A percentile compares a stretch with the other conserved stretches of the same genome.
Evolutionary conservation across 106 monocot species (phyloP).

Genomic region (Dendrobium officinale): DNA sequence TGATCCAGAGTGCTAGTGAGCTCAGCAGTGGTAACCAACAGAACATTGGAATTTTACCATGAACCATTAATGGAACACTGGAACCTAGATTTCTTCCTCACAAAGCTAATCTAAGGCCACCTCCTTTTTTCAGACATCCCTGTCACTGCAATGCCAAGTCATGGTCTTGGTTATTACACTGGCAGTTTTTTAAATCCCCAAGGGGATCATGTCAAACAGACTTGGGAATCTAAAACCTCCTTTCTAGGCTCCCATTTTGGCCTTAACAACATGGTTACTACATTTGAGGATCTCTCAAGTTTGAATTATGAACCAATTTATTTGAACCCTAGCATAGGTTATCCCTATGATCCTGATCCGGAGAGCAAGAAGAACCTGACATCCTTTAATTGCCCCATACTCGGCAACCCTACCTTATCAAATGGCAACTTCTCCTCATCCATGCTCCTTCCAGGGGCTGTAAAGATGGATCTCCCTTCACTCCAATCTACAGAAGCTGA

Average conservation of each 20-base stretch:
- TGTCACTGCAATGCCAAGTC: conserved; percentile 4
- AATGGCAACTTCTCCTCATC: conserved; percentile 50
- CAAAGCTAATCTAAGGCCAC: neutral
- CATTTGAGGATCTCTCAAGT: conserved; percentile 9
- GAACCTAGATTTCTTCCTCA: neutral
- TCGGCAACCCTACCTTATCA: conserved; percentile 24
- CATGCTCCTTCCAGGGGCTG: conserved; percentile 15
- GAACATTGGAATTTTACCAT: conserved; percentile 6
- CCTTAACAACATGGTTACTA: conserved; percentile 6
- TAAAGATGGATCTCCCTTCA: conserved; percentile 80
- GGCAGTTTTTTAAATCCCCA: conserved; percentile 14
- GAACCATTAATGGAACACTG: neutral
- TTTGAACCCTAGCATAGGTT: conserved; percentile 9
- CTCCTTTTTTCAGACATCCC: conserved; percentile 16
- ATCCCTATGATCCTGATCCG: conserved; percentile 30
- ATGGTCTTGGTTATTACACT: conserved; percentile 21
- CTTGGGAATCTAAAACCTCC: conserved; percentile 17
- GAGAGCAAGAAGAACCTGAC: conserved; percentile 11
- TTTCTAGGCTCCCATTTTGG: conserved; percentile 12
- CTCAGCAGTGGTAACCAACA: conserved; percentile 2
- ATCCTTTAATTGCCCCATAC: conserved; percentile 5
- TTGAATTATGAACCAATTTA: conserved; percentile 1
- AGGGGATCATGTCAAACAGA: conserved; percentile 8
- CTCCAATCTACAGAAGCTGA: conserved; percentile 42
- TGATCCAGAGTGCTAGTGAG: conserved; percentile 2